Conservation (phyloP, 441 rosid species). For the Gossypium gossypioides region DNA sequence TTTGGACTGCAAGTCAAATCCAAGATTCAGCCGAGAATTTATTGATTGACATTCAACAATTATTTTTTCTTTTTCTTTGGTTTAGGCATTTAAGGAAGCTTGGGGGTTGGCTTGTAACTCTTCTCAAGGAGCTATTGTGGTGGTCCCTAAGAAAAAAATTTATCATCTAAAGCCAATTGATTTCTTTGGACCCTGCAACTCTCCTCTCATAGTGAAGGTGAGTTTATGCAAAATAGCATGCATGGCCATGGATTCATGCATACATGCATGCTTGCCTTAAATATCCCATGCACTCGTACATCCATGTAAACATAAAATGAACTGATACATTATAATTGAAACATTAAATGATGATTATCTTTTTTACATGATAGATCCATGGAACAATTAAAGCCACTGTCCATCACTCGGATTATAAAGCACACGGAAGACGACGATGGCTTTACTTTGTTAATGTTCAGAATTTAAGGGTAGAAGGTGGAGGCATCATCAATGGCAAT, state of each 20-base stretch:
- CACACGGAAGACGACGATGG: slow-evolving; percentile 40
- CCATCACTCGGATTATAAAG: slow-evolving; percentile 30
- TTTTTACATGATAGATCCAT: slow-evolving; percentile 29
- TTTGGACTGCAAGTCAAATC: no score
- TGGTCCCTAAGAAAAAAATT: slow-evolving; percentile 43
- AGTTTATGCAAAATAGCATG: neutral
- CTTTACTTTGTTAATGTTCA: slow-evolving; percentile 36
- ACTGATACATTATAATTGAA: neutral
- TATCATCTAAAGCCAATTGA: slow-evolving; percentile 50
- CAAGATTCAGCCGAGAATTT: neutral
- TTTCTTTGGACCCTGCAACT: slow-evolving; percentile 76
- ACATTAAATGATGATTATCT: neutral
- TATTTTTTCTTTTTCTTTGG: neutral
- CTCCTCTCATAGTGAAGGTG: slow-evolving; percentile 43
- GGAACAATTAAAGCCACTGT: slow-evolving; percentile 56
- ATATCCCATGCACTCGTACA: neutral
- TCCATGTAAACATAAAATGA: neutral
- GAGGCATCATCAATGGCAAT: slow-evolving; percentile 73
- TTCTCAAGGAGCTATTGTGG: slow-evolving; percentile 24
- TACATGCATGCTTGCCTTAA: neutral
- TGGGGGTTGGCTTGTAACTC: slow-evolving; percentile 71
- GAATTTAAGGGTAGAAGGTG: slow-evolving; percentile 59
- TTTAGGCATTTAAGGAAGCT: slow-evolving; percentile 63
- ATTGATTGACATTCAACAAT: neutral
- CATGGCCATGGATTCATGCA: neutral